Conservation (phyloP, 305 asterid genomes). For the Petunia hybrid region DNA sequence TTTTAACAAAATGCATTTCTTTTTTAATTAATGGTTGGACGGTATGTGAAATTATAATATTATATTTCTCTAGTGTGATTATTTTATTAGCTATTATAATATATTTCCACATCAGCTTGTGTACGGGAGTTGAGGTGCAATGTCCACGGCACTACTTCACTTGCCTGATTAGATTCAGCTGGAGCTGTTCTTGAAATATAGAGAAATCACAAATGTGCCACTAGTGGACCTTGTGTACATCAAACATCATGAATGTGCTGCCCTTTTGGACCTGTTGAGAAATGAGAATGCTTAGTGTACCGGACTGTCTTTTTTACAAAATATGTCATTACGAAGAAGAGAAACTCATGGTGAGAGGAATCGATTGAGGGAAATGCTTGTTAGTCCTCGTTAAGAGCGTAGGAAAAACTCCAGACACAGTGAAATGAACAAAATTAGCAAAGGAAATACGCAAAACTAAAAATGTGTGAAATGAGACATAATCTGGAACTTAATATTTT, state of each 20-base stretch:
- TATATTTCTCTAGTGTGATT: background rate
- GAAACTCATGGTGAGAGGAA: conserved; percentile 68
- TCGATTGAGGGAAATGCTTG: conserved; percentile 63
- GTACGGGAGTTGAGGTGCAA: background rate
- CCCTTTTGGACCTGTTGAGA: too few species aligned
- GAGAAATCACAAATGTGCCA: too few species aligned
- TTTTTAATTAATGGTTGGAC: background rate
- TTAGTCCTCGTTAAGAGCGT: conserved; percentile 62
- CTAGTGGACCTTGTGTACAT: too few species aligned
- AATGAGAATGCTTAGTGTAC: too few species aligned
- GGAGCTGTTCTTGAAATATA: too few species aligned
- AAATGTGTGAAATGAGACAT: too few species aligned
- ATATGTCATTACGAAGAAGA: background rate
- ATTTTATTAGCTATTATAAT: background rate
- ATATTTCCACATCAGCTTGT: background rate
- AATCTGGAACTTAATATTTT: too few species aligned
- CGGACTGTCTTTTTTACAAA: too few species aligned
- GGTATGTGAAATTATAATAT: background rate
- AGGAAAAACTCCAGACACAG: conserved; percentile 55
- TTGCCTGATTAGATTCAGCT: background rate
- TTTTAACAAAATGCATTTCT: background rate
- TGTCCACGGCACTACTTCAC: background rate
- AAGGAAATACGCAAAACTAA: too few species aligned
- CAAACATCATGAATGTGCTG: too few species aligned
- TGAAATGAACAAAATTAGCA: too few species aligned